Percentiles rank a stretch among this genome's conserved stretches.
Conservation (phyloP, 2,329 filamentous ascomycete species). For the Phaeoacremonium minimum region DNA sequence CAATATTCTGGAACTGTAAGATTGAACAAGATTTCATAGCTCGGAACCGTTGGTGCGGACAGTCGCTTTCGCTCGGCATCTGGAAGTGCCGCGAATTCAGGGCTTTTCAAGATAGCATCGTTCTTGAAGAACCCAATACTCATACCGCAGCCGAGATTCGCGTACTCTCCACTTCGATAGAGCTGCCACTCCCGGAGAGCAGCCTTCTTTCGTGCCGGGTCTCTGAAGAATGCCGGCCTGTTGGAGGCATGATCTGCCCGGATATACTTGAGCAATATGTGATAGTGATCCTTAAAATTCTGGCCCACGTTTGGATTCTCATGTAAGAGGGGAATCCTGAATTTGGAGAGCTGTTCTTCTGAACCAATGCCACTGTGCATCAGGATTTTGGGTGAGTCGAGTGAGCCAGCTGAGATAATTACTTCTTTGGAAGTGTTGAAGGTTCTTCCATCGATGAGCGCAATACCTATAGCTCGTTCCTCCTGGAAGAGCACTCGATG, state of each 20-base stretch:
- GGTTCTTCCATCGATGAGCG: neutral
- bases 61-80: constrained; percentile 30
- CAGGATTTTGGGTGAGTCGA: constrained; percentile 6
- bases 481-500: constrained; percentile 2
- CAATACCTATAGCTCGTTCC: constrained; percentile 22
- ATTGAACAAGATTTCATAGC: constrained; percentile 38
- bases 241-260: constrained; percentile 26
- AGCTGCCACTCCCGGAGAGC: constrained; percentile 29
- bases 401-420: constrained; percentile 2
- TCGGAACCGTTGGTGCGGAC: constrained; percentile 35
- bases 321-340: neutral
- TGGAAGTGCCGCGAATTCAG: constrained; percentile 38
- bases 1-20: constrained; percentile 17
- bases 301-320: constrained; percentile 2
- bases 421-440: constrained; percentile 28
- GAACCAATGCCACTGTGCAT: constrained; percentile 1
- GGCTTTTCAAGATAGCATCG: constrained; percentile 21
- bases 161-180: constrained; percentile 16
- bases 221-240: constrained; percentile 27
- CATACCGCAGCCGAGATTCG: constrained; percentile 11
- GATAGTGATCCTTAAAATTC: constrained; percentile 12
- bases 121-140: constrained; percentile 22
- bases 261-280: constrained; percentile 32
- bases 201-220: constrained; percentile 20
- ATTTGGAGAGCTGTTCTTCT: neutral